Percentiles rank a stretch among this genome's conserved stretches.
phyloP scores from a whole-genome alignment of 495 filamentous ascomycete species.

The Lophium mytilinum region DNA sequence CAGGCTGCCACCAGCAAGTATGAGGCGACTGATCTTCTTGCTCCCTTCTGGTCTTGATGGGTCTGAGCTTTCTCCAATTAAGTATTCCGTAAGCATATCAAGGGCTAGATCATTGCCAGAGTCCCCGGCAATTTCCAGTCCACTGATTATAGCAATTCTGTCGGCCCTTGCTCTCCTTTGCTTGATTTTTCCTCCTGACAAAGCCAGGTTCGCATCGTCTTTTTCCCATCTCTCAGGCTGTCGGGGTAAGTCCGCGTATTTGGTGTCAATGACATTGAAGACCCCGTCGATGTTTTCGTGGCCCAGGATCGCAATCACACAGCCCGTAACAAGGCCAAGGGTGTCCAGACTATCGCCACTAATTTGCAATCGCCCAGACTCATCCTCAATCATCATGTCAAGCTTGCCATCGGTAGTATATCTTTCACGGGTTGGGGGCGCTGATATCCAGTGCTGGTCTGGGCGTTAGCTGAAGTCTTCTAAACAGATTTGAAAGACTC shows the following conservation, averaged over 20 bases:
- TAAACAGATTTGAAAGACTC: neutral
- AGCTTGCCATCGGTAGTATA: constrained; percentile 56
- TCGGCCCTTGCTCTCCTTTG: constrained; percentile 32
- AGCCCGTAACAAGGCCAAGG: constrained; percentile 78
- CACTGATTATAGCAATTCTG: constrained; percentile 81
- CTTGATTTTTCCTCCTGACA: constrained; percentile 36
- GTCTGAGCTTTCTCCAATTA: constrained; percentile 72
- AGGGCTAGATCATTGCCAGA: constrained; percentile 61
- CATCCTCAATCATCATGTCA: constrained; percentile 85
- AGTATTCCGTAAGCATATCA: constrained; percentile 75
- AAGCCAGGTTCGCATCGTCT: constrained; percentile 37
- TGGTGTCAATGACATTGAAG: constrained; percentile 84
- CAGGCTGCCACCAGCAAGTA: constrained; percentile 89
- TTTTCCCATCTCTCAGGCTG: constrained; percentile 73
- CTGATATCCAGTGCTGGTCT: constrained; percentile 69
- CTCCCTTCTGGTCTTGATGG: constrained; percentile 48
- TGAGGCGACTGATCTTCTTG: constrained; percentile 67
- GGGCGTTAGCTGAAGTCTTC: neutral
- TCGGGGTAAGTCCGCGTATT: constrained; percentile 73
- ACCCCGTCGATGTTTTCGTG: constrained; percentile 88
- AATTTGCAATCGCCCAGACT: constrained; percentile 83
- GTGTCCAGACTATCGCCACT: constrained; percentile 57
- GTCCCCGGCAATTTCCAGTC: constrained; percentile 70
- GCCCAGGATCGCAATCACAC: constrained; percentile 82
- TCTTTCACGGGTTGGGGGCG: constrained; percentile 69